Base-by-base conservation (phyloP, 108 stramenopile species). In the Poteriospumella lacustris region DNA sequence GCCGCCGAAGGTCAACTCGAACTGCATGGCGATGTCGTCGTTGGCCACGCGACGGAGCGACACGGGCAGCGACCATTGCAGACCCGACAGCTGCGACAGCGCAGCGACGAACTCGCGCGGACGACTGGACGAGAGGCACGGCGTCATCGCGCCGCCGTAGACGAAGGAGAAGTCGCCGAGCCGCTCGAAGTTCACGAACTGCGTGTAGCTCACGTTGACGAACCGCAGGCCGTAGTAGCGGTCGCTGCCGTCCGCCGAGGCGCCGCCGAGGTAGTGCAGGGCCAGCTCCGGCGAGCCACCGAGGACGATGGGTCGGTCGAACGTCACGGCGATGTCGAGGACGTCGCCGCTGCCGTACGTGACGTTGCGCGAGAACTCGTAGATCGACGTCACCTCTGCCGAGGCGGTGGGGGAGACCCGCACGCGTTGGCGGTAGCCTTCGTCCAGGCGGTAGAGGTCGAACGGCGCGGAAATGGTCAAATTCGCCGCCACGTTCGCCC, bases 171-270 rank as follows among this genome's bases (percentile, higher is more conserved):
- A 73, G 44, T 44, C 26, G 31, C 70, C 70, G 33, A 5, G 3
- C 9, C 5, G 26, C 9, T 24, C 33, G 12, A 52, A 3, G 36
- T 3, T 33, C 38, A 73, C 24, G 43, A 42, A 73, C 41, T 73
- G 70, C 38, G 28, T 56, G 41, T 26, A 9, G 19, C 44, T 52
- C 5, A 73, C 70, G 31, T 73, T 73, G 40, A 73, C 41, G 19
- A 12, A 73, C 52, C 52, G 24, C n/a, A 19, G 24, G 24, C 52
- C 19, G 52, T 56, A 64, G 9, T 64, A 31, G 60, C 60, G 15
- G 52, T n/a, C n/a, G n/a, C n/a, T n/a, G n/a, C n/a, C n/a, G n/a
- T n/a, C n/a, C n/a, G n/a, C n/a, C n/a, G n/a, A n/a, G n/a, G n/a
- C n/a, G n/a, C n/a, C n/a, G n/a, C n/a, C n/a, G n/a, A n/a, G n/a